phyloP scores from a whole-genome alignment of 2,329 filamentous ascomycete genomes.

The Nakataea oryzae region DNA sequence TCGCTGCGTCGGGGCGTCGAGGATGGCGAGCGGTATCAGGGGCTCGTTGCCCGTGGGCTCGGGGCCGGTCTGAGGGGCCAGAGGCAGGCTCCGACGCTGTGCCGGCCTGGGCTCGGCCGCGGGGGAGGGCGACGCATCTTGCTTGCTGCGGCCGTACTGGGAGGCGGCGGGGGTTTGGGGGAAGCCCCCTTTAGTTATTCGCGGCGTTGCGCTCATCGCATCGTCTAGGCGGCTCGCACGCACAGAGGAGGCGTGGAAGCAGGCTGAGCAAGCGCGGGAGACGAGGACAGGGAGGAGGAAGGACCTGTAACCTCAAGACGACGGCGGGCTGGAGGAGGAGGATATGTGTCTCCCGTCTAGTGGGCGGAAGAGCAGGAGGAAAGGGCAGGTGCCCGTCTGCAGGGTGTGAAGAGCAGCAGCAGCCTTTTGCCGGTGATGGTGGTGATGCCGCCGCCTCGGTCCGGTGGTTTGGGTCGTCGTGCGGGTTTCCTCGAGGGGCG shows the following conservation, averaged over 20 bases:
- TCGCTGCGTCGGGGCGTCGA: conserved; percentile 86
- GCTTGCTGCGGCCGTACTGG: conserved; percentile 10
- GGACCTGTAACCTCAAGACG: neutral
- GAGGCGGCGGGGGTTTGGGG: conserved; percentile 14
- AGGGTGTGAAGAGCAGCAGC: neutral
- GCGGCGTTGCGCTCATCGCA: conserved; percentile 16
- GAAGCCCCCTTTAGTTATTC: conserved; percentile 15
- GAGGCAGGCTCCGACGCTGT: conserved; percentile 22
- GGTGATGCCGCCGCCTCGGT: conserved; percentile 3
- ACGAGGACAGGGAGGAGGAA: neutral
- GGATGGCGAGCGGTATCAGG: conserved; percentile 66
- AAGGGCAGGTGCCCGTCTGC: neutral
- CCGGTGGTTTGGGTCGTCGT: neutral
- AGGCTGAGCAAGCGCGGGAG: neutral
- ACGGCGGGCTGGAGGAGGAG: neutral
- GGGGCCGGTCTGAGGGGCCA: conserved; percentile 32
- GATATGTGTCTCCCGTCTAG: too few species aligned
- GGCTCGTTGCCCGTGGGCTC: conserved; percentile 34
- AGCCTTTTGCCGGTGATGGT: neutral
- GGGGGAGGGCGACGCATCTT: conserved; percentile 5
- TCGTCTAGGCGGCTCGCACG: conserved; percentile 3
- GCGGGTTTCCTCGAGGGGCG: neutral
- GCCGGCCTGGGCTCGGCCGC: neutral
- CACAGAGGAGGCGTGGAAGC: neutral
- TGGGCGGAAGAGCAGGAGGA: neutral